Base-by-base conservation (phyloP, 1,139 yeast genomes). In the Kodamaea fungicola region DNA sequence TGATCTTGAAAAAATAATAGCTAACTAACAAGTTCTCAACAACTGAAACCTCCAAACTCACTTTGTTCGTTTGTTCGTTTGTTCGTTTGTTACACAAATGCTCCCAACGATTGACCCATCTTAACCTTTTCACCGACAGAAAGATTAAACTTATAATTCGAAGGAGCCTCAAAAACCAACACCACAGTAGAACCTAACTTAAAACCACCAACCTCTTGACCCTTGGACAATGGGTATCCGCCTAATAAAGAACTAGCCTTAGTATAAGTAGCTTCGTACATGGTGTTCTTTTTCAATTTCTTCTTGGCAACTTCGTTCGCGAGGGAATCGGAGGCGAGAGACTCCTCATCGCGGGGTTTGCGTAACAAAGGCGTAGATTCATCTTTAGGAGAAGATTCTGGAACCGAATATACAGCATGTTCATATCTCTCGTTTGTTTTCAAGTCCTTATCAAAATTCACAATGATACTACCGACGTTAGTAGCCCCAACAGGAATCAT, bases 401-500 rank as follows among this genome's bases (percentile, higher is more conserved):
- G 10, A 9, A 29, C 13, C 28, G 54, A 60, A 46, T 74, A 74
- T 22, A 67, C 62, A 43, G 67, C 76, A 45, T 74, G 76, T 57
- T 82, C 86, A 50, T 77, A 81, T 27, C 73, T 66, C 35, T 80
- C 81, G 58, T 94, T 94, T 4, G 98, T 94, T 39, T 83, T 78
- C 53, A 94, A 74, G 54, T 88, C 92, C 61, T 85, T 83, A 63
- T 94, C 99, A 54, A 94, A 94, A 56, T 90, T 88, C 46, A 94
- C 77, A 41, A 85, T 80, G 48, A 94, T 92, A 52, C 95, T 84
- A 12, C 99, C 99, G 28, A 94, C 99, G 60, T 94, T 94, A 6
- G 98, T 94, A 22, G 99, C 99, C 21, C 99, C 99, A 8, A 94
- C 98, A 0, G 98, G 97, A 2, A 96, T 90, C 99, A 94, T 94